Evolutionary conservation across 106 monocot species (phyloP), one percentile per base, ranked within the genome.

Genomic region (Dactylorhiza incarnata): DNA sequence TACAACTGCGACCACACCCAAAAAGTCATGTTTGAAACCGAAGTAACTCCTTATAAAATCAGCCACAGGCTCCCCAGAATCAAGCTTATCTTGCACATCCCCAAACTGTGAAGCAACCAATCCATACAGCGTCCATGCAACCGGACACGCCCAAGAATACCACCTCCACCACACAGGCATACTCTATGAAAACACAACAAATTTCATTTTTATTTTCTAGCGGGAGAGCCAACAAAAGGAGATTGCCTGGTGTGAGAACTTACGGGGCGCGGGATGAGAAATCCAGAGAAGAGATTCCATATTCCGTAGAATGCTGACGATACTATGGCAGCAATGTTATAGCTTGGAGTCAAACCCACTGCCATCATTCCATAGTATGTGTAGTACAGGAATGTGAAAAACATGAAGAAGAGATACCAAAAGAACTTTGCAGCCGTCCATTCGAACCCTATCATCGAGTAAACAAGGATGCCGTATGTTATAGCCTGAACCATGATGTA

Each of bases 121-220:
- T 14, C 93, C 93, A 74, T 90, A 90, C 25, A 90, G 37, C 37
- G 37, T 37, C 37, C 37, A 37, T 37, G 37, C 37, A 37, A 37
- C 37, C 37, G 37, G 37, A 51, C 87, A 85, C 15, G 76, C 80
- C 93, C 93, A 94, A 23, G 65, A 83, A 71, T 94, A 94, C 93
- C 93, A 94, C 76, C 93, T 84, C 88, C 93, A 94, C 93, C 93
- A 90, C 23, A 88, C 74, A 7, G 93, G 93, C 12, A 94, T 88
- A 14, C 70, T 90, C 93, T 94, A 84, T 67, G 80, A 16, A 14
- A 45, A 56, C 29, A 72, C 3, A 72, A 46, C 14, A 45, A 2
- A 43, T 26, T 66, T 66, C 22, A 37, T 66, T 66, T 37, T 63
- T 24, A 62, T 63, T 63, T 63, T 63, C 9, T 8, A 19, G 2